Evolutionary conservation across 2,329 filamentous ascomycete genomes (phyloP), one percentile per base, ranked within the genome.

Genomic region (Hypoxylon sp.): DNA sequence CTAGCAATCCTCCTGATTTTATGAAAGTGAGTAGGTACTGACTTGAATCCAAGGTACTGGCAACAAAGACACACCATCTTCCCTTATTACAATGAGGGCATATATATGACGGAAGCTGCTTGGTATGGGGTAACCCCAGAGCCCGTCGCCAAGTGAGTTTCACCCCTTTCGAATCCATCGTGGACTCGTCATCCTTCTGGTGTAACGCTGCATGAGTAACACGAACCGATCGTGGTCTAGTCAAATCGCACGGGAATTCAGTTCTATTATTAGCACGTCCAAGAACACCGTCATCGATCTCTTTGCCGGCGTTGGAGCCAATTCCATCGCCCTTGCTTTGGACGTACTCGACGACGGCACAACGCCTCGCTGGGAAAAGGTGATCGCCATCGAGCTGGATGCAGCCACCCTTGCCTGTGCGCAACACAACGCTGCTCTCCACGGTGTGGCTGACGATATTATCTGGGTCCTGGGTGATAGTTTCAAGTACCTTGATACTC

Each of bases 61-160:
- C 80, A 87, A 11, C 92, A 97, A 67, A 84, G 94, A 52, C 87
- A 94, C 70, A 87, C 86, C 42, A 89, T 99, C 60, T 99, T 96
- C 73, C 87, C 87, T 11, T 81, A 81, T 63, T 99, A 97, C 68
- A 88, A 97, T 68, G 81, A 92, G 51, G 93, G 91, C 46, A 82
- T 99, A 60, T 88, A 86, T 77, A 84, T 99, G 79, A 99, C 95
- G 0, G 87, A 96, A 69, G 88, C 93, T 73, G 89, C 91, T 44
- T 99, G 94, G 94, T 99, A 94, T 69, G 94, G 92, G 46, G 92
- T 97, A 5, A 99, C 95, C 0, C 92, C 94, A 9, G 93, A 99
- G 70, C 89, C 90, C 3, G 84, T 99, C 19, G 94, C 94, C 53
- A 85, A 80, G 90, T 94, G 76, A 64, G 78, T 74, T 50, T 40